phyloP scores from a whole-genome alignment of 2,329 filamentous ascomycete genomes.

The Volutella citrinella region DNA sequence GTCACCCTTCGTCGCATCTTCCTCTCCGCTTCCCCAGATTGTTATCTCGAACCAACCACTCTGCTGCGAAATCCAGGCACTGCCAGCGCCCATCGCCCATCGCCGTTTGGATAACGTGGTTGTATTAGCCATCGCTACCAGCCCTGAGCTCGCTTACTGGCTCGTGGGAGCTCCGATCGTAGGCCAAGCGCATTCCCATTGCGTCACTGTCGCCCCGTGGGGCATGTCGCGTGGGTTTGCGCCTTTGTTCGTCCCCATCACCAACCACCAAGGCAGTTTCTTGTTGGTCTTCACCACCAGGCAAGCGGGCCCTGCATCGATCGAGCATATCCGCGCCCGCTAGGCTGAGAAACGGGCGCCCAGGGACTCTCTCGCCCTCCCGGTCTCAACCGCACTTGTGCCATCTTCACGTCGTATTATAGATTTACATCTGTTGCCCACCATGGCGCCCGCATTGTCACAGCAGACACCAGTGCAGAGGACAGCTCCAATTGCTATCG shows the following conservation, averaged over 20 bases:
- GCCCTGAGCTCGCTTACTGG: conserved; percentile 23
- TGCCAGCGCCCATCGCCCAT: conserved; percentile 8
- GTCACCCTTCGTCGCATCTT: conserved; percentile 11
- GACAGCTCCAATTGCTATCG: conserved; percentile 65
- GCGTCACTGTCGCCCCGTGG: conserved; percentile 27
- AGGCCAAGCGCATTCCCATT: too few relatives aligned
- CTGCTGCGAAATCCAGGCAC: conserved; percentile 13
- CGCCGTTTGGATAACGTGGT: conserved; percentile 27
- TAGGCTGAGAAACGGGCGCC: conserved; percentile 24
- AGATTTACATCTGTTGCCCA: conserved; percentile 6
- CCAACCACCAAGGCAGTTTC: conserved; percentile 5
- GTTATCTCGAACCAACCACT: conserved; percentile 28
- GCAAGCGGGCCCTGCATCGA: too few relatives aligned
- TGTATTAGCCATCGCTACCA: conserved; percentile 26
- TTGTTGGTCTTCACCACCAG: too few relatives aligned
- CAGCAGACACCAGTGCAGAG: conserved; percentile 50
- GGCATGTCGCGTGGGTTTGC: conserved; percentile 16
- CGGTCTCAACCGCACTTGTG: conserved; percentile 15
- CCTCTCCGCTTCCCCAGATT: conserved; percentile 28
- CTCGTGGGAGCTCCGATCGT: conserved; percentile 18
- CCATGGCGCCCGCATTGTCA: conserved; percentile 49
- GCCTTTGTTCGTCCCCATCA: conserved; percentile 13
- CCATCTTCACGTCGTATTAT: too few relatives aligned
- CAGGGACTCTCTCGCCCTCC: conserved; percentile 13
- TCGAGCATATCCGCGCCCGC: conserved; percentile 26